These are phyloP conservation scores for Aspergillus clavatus DNA, from an alignment of 2,329 filamentous ascomycete species.

Conservation along the genomic window DNA sequence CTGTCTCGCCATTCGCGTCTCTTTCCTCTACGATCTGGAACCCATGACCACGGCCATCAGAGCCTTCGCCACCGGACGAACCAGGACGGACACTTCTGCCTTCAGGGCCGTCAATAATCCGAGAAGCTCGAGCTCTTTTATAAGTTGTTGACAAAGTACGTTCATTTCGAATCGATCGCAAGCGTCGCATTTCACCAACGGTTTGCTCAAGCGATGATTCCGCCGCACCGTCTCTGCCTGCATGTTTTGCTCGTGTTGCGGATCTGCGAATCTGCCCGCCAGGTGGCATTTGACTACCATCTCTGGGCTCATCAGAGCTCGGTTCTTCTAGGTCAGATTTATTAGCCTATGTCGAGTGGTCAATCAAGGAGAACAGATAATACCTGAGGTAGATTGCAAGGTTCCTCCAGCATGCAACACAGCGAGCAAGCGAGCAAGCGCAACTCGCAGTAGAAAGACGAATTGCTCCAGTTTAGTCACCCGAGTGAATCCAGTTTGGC, in stretches of 20 bases:
- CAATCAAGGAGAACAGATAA: slow-evolving; percentile 17
- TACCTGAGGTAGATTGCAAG: slow-evolving; percentile 65
- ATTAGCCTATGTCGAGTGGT: not conserved
- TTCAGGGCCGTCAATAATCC: slow-evolving; percentile 85
- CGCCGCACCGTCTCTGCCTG: slow-evolving; percentile 54
- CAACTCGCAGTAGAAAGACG: slow-evolving; percentile 85
- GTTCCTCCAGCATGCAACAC: slow-evolving; percentile 81
- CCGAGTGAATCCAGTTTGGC: slow-evolving; percentile 60
- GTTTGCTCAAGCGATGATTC: slow-evolving; percentile 86
- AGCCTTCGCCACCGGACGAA: slow-evolving; percentile 60
- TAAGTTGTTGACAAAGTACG: slow-evolving; percentile 91
- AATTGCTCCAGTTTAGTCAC: slow-evolving; percentile 90
- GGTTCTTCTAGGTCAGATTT: slow-evolving; percentile 56
- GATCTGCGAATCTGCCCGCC: slow-evolving; percentile 51
- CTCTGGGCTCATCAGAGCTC: slow-evolving; percentile 61
- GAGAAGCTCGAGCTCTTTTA: slow-evolving; percentile 81
- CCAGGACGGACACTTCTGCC: slow-evolving; percentile 64
- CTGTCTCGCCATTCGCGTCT: slow-evolving; percentile 62
- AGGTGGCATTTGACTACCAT: slow-evolving; percentile 55
- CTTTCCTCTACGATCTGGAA: slow-evolving; percentile 79
- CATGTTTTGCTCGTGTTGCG: slow-evolving; percentile 68
- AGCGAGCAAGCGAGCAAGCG: slow-evolving; percentile 80
- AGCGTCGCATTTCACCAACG: slow-evolving; percentile 84
- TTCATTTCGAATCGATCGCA: slow-evolving; percentile 89
- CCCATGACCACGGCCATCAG: slow-evolving; percentile 50